Conservation (phyloP, 225 moss, liverwort and hornwort genomes). For the Antitrichia curtipendula region DNA sequence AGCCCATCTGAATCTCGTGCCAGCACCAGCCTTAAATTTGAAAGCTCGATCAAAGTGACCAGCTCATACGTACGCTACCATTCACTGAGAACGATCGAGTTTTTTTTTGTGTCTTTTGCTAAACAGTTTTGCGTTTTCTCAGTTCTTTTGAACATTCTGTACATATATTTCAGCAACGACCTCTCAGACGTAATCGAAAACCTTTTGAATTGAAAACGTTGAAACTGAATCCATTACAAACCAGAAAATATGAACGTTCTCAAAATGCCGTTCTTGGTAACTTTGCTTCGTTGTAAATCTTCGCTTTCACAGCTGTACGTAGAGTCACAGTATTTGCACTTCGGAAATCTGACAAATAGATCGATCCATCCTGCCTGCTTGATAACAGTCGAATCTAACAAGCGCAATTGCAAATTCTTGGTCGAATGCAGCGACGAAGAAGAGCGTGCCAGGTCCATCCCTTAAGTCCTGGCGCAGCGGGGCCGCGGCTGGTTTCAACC, state of each 20-base stretch:
- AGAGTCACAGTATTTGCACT: neutral
- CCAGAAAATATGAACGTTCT: too few relatives aligned
- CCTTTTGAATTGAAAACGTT: neutral
- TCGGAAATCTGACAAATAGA: neutral
- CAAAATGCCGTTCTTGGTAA: neutral
- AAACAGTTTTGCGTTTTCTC: neutral
- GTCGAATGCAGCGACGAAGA: conserved; percentile 8
- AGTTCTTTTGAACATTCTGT: too few relatives aligned
- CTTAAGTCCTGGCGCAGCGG: conserved; percentile 24
- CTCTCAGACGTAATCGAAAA: neutral
- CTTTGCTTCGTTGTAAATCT: neutral
- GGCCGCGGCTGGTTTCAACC: neutral
- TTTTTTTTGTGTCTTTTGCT: neutral
- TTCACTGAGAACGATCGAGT: neutral
- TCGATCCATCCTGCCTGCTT: too few relatives aligned
- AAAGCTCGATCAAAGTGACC: neutral
- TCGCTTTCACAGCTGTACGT: neutral
- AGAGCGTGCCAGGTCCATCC: neutral
- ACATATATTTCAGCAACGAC: neutral
- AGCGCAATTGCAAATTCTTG: neutral
- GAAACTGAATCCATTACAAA: neutral
- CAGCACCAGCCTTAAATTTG: neutral
- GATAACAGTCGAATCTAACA: neutral
- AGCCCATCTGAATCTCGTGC: neutral
- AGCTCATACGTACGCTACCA: neutral